Conservation (phyloP, 2,329 filamentous ascomycete species). For the Botrytis elliptica region DNA sequence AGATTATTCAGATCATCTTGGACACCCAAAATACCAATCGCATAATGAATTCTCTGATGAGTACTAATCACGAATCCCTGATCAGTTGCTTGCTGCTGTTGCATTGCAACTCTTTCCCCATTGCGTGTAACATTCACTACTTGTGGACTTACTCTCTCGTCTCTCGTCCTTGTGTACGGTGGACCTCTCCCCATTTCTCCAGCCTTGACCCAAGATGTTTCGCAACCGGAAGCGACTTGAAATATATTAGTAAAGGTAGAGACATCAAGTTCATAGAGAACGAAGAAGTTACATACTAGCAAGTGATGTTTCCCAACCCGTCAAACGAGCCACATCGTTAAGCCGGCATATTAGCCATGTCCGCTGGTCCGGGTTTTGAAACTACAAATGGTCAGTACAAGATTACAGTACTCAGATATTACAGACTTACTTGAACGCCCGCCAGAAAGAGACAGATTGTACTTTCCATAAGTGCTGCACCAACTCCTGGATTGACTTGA, state of each 20-base stretch:
- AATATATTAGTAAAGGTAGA: background rate
- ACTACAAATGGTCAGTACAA: constrained; percentile 49
- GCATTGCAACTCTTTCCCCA: constrained; percentile 48
- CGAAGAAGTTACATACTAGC: constrained; percentile 47
- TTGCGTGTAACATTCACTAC: constrained; percentile 53
- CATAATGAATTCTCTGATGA: constrained; percentile 67
- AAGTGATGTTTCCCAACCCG: constrained; percentile 81
- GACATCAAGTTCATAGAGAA: background rate
- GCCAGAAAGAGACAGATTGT: constrained; percentile 84
- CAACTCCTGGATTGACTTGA: constrained; percentile 73
- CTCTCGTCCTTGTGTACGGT: constrained; percentile 58
- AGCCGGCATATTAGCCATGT: constrained; percentile 75
- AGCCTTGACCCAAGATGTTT: constrained; percentile 77
- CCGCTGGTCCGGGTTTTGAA: constrained; percentile 68
- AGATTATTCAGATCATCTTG: constrained; percentile 71
- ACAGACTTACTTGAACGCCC: constrained; percentile 61
- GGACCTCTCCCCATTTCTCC: constrained; percentile 73
- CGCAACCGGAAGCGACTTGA: constrained; percentile 71
- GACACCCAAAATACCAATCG: constrained; percentile 74
- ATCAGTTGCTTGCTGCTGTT: constrained; percentile 46
- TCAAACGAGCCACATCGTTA: constrained; percentile 72
- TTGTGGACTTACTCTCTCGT: constrained; percentile 40
- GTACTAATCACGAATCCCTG: constrained; percentile 60
- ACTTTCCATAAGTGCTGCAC: constrained; percentile 78
- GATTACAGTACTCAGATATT: background rate